Evolutionary conservation across 2,329 filamentous ascomycete species (phyloP), one percentile per base, ranked within the genome.

Genomic region (Fusarium illudens): DNA sequence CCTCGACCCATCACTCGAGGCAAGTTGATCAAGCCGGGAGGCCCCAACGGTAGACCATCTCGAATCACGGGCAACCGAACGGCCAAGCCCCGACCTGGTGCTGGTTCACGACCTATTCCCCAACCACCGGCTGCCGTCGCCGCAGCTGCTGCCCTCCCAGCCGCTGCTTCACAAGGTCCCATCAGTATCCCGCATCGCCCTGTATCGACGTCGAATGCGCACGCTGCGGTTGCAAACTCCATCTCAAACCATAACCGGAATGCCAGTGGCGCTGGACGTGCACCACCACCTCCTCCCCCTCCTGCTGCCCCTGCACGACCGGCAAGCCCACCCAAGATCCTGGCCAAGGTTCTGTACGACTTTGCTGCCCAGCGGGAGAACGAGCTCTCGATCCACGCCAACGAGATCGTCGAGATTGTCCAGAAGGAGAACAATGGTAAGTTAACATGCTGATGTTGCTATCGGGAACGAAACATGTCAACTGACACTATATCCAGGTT

Each of bases 341-440:
- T 90, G 71, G 96, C 92, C 74, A 96, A 94, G 82, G 96, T 94
- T 5, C 79, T 98, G 48, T 99, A 98, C 78, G 94, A 97, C 74
- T 99, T 98, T 78, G 86, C 84, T 57, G 94, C 94, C 15, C 91
- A 95, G 71, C 92, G 87, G 67, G 88, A 90, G 60, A 97, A 96
- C 70, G 94, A 98, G 79, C 84, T 99, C 53, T 90, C 91, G 15
- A 87, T 99, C 67, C 86, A 79, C 60, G 90, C 92, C 51, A 94
- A 92, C 52, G 92, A 98, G 67, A 80, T 97, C 50, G 87, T 99
- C 55, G 89, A 96, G 77, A 89, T 99, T 75, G 87, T 96, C n/a
- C 91, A 96, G 75, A 97, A 97, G 80, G 95, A 97, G 80, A 90
- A 87, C 78, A 98, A 98, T 77, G 96, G 95, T 97, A 87, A 79